Base-by-base conservation (phyloP, 2,329 filamentous ascomycete genomes). In the Magnaporthales sp. region DNA sequence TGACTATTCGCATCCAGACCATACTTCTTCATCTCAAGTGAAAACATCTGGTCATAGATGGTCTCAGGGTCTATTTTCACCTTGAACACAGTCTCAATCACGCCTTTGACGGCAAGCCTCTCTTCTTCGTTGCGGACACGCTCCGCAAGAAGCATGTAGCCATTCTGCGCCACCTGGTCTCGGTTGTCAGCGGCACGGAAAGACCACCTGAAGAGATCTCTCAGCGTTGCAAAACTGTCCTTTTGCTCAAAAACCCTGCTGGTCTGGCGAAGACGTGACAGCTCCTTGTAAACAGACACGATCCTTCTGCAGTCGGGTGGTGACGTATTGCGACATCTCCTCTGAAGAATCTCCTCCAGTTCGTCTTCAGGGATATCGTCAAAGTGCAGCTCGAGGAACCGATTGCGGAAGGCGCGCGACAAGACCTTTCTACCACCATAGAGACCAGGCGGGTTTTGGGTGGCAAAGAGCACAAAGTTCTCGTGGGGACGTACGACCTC, bases 351-450 rank as follows among this genome's bases (percentile, higher is more conserved):
- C 58, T 89, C 91, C 73, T 96, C 92, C 61, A 99, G 80, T 74
- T 99, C 96, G 69, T 92, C 89, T 74, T 98, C 92, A 0, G 95
- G 95, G 27, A 99, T 99, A 73, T 99, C 96, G 72, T 98, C 95
- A 73, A 97, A 98, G 76, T 99, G 95, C 4, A 99, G 81, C 77
- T 99, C 95, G 3, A 99, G 84, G 73, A 99, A 99, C 73, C 95
- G 87, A 76, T 99, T 99, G 66, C 96, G 88, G 78, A 99, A 99
- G 1, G 95, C 95, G 58, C 96, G 86, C 1, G 95, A 98, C 8
- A 99, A 82, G 0, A 92, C 88, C 75, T 99, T 99, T 72, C 95
- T 86, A 19, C 95, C 95, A 67, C 96, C 96, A 72, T 99, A 99
- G 0, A 99, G 80, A 46, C 95, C 95, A 26, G 96, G 91, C 0